These are phyloP conservation scores for Backusella westeae DNA, from an alignment of 192 early-diverging fungal species.

Conservation along the genomic window DNA sequence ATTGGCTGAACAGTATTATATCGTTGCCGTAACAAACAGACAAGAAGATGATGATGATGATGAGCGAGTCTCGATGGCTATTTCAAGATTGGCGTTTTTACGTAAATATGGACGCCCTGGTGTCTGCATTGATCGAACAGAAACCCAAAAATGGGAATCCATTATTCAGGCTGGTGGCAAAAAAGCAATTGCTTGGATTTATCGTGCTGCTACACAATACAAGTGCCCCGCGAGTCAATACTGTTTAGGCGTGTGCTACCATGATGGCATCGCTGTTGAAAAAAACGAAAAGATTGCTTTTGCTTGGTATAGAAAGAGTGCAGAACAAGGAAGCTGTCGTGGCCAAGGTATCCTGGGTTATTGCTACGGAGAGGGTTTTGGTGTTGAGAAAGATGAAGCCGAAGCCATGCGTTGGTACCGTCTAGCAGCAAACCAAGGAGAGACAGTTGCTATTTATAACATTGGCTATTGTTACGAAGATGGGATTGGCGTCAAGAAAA, in stretches of 20 bases:
- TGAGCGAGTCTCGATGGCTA: slow-evolving; percentile 63
- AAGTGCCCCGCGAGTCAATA: slow-evolving; percentile 63
- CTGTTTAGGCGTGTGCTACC: slow-evolving; percentile 71
- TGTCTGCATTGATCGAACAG: slow-evolving; percentile 73
- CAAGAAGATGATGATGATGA: slow-evolving; percentile 49
- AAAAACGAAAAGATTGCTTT: slow-evolving; percentile 63
- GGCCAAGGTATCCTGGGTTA: slow-evolving; percentile 69
- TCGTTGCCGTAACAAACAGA: slow-evolving; percentile 57
- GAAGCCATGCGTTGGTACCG: slow-evolving; percentile 65
- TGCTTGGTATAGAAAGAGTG: slow-evolving; percentile 64
- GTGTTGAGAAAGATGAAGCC: slow-evolving; percentile 60
- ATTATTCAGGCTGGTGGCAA: slow-evolving; percentile 53
- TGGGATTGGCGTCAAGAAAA: slow-evolving; percentile 54
- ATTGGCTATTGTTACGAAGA: slow-evolving; percentile 60
- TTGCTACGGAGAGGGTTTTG: slow-evolving; percentile 78
- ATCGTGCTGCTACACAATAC: slow-evolving; percentile 52
- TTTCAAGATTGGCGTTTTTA: slow-evolving; percentile 68
- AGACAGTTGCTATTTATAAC: slow-evolving; percentile 54
- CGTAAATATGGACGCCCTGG: slow-evolving; percentile 79
- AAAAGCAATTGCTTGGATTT: slow-evolving; percentile 60
- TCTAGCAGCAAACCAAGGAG: slow-evolving; percentile 50
- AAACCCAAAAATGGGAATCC: slow-evolving; percentile 75
- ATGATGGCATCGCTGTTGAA: slow-evolving; percentile 70
- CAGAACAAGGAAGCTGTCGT: slow-evolving; percentile 65
- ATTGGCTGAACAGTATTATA: slow-evolving; percentile 2